Evolutionary conservation across 2,329 filamentous ascomycete species (phyloP).

Genomic region (Aspergillus ochraceus): DNA sequence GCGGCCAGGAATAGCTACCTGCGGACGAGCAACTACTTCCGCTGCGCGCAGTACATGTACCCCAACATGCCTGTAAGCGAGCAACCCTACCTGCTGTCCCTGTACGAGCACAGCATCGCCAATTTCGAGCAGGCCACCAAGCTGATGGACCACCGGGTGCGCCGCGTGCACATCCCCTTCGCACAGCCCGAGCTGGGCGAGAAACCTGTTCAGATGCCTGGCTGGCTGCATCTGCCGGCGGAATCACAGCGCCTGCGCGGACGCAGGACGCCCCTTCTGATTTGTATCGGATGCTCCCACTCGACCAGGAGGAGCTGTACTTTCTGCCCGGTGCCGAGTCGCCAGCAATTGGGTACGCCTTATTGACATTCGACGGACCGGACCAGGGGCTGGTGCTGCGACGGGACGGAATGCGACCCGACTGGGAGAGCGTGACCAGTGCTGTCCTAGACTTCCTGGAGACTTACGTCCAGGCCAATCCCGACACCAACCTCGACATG

Average conservation of each 20-base stretch:
- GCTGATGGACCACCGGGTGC: too few relatives aligned
- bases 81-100: too few relatives aligned
- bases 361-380: conserved; percentile 49
- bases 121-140: too few relatives aligned
- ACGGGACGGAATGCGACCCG: conserved; percentile 30
- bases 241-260: conserved; percentile 14
- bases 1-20: too few relatives aligned
- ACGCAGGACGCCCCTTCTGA: conserved; percentile 35
- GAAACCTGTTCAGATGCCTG: conserved; percentile 33
- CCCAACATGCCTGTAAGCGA: too few relatives aligned
- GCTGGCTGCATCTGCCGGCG: conserved; percentile 37
- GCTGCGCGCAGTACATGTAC: too few relatives aligned
- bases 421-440: conserved; percentile 40
- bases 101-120: too few relatives aligned
- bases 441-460: conserved; percentile 34
- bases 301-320: conserved; percentile 45
- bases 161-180: too few relatives aligned
- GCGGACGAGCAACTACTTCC: too few relatives aligned
- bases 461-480: conserved; percentile 8
- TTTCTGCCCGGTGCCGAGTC: conserved; percentile 29
- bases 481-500: conserved; percentile 35
- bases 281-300: conserved; percentile 39
- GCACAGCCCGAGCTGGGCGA: conserved; percentile 14
- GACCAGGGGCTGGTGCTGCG: conserved; percentile 45
- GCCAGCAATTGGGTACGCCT: conserved; percentile 41